These are phyloP conservation scores for Aspergillus coremiiformis DNA, from an alignment of 495 filamentous ascomycete genomes.

Conservation along the genomic window DNA sequence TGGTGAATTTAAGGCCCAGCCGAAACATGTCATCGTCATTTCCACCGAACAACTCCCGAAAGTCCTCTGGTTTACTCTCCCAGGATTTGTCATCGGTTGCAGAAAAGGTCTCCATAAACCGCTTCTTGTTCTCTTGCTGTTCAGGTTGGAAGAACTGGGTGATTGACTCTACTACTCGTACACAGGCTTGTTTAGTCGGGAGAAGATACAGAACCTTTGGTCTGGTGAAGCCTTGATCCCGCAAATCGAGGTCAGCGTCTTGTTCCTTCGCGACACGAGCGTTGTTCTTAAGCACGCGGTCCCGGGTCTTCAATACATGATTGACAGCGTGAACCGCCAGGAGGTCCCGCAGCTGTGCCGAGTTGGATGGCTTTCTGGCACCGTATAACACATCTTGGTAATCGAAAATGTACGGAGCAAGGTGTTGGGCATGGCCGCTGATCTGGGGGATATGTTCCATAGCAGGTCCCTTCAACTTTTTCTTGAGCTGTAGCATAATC, in stretches of 20 bases:
- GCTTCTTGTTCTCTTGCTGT: constrained; percentile 91
- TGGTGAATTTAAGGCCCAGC: constrained; percentile 86
- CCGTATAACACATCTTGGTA: constrained; percentile 79
- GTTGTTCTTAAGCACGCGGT: constrained; percentile 87
- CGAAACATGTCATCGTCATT: constrained; percentile 97
- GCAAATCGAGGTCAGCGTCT: constrained; percentile 62
- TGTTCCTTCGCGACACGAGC: constrained; percentile 57
- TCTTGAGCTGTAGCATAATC: constrained; percentile 33
- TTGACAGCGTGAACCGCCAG: constrained; percentile 81
- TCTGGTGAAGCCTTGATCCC: constrained; percentile 93
- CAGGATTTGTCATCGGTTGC: constrained; percentile 55
- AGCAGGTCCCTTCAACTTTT: constrained; percentile 33
- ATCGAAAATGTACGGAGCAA: constrained; percentile 49
- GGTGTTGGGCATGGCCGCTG: constrained; percentile 23
- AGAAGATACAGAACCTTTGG: constrained; percentile 87
- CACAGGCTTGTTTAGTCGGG: constrained; percentile 79
- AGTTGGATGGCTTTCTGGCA: constrained; percentile 57
- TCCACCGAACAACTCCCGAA: constrained; percentile 81
- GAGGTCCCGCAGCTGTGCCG: constrained; percentile 58
- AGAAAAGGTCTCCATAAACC: constrained; percentile 75
- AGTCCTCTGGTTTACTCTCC: constrained; percentile 74
- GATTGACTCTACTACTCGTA: constrained; percentile 66
- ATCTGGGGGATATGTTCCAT: constrained; percentile 29
- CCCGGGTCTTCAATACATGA: constrained; percentile 88
- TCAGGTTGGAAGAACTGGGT: constrained; percentile 67